phyloP scores from a whole-genome alignment of 2,329 filamentous ascomycete genomes.

The Cordyceps farinosa region DNA sequence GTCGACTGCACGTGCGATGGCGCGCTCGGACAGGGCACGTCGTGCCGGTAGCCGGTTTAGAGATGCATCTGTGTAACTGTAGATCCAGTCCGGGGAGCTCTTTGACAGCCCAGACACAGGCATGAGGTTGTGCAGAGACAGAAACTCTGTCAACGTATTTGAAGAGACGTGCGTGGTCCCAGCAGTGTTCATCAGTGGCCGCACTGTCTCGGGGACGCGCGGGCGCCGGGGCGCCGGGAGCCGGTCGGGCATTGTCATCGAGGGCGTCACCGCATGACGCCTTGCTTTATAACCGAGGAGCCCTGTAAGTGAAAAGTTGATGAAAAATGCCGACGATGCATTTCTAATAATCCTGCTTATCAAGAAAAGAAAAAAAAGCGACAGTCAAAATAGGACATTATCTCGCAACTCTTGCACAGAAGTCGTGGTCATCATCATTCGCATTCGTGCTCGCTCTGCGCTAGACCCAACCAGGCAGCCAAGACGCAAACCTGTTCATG shows the following conservation, averaged over 20 bases:
- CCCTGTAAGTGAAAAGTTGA: not conserved
- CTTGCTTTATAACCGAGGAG: not conserved
- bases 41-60: constrained; percentile 2
- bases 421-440: not conserved
- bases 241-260: not conserved
- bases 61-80: constrained; percentile 1
- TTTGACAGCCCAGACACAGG: not conserved
- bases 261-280: not conserved
- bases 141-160: no score
- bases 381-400: not conserved
- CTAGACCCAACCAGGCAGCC: constrained; percentile 17
- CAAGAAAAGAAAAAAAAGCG: not conserved
- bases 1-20: not conserved
- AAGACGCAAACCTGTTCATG: constrained; percentile 5
- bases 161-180: no score
- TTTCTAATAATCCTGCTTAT: constrained; percentile 5
- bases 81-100: not conserved
- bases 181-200: not conserved
- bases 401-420: not conserved
- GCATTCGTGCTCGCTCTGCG: not conserved
- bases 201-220: not conserved
- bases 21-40: constrained; percentile 6
- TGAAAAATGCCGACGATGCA: not conserved
- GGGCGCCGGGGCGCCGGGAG: not conserved
- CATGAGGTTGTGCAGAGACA: not conserved